Conservation (phyloP, 176 grass and related monocot species). For the Aegilops tauschii region DNA sequence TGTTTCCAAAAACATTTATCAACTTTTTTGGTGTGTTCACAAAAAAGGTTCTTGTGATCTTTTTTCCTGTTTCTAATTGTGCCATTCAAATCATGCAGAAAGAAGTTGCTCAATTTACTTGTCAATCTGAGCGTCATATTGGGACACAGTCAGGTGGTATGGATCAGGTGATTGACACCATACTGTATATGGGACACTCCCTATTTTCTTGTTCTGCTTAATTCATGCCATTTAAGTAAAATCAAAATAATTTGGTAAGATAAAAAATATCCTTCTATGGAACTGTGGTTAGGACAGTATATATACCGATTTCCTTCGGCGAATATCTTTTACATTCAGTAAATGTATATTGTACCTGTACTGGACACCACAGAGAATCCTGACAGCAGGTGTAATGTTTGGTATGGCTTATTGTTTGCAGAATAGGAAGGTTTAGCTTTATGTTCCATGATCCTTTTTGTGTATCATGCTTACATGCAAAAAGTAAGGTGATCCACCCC, state of each 20-base stretch:
- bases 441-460: background rate
- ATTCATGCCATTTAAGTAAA: background rate
- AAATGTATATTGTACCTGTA: background rate
- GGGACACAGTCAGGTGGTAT: conserved; percentile 96
- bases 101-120: conserved; percentile 97
- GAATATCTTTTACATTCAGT: background rate
- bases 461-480: background rate
- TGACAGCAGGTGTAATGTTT: background rate
- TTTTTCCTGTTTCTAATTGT: conserved; percentile 17
- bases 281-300: background rate
- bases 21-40: background rate
- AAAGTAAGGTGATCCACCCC: background rate
- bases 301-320: background rate
- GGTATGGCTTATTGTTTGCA: background rate
- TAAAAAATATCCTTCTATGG: background rate
- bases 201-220: background rate
- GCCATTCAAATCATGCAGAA: conserved; percentile 60
- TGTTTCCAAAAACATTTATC: background rate
- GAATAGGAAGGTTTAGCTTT: background rate
- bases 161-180: conserved; percentile 70
- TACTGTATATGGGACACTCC: background rate
- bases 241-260: background rate
- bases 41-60: background rate
- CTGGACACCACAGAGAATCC: background rate
- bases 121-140: conserved; percentile 84